Evolutionary conservation across 176 grass and related monocot genomes (phyloP), one percentile per base, ranked within the genome.

Genomic region (Oryza glumipatula): DNA sequence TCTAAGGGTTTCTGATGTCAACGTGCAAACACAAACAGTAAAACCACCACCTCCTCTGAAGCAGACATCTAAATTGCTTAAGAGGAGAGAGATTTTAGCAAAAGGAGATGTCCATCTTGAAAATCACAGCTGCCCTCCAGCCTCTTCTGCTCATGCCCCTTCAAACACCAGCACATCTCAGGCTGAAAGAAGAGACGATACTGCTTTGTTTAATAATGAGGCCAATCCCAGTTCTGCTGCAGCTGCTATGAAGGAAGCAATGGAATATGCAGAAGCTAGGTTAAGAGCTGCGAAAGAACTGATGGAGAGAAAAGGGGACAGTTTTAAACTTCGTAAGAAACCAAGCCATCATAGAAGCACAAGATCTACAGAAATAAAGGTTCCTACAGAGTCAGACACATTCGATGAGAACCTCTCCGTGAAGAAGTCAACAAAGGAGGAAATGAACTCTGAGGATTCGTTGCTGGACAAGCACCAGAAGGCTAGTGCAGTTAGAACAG

Each of bases 281-380:
- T 83, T 99, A 81, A 96, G 85, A 88, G 86, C 89, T 63, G 94
- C 94, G 88, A 99, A 99, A 67, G 93, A 94, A 82, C 82, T 96
- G 76, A 80, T 96, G 84, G 97, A 96, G 67, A 89, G 88, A 87
- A 95, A 90, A 77, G 87, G 91, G 24, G 93, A 99, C 60, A 95
- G 87, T 86, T 88, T 90, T 82, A 91, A 92, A 87, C 86, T 89
- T 83, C 81, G 67, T 44, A 99, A 88, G 90, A 94, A 83, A 81
- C 74, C 82, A 45, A 80, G 41, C 63, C 81, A 87, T 80, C 76
- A 84, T 71, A 83, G 56, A 85, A 87, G 73, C 56, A 85, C 79
- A 68, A 89, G 85, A 76, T 84, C 78, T 82, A 87, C 28, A 23
- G 88, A 91, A 56, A 84, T 73, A 67, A 89, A 87, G 65, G 26